These are phyloP conservation scores for Barnettozyma vustinii DNA, from an alignment of 805 yeast genomes.

Conservation along the genomic window DNA sequence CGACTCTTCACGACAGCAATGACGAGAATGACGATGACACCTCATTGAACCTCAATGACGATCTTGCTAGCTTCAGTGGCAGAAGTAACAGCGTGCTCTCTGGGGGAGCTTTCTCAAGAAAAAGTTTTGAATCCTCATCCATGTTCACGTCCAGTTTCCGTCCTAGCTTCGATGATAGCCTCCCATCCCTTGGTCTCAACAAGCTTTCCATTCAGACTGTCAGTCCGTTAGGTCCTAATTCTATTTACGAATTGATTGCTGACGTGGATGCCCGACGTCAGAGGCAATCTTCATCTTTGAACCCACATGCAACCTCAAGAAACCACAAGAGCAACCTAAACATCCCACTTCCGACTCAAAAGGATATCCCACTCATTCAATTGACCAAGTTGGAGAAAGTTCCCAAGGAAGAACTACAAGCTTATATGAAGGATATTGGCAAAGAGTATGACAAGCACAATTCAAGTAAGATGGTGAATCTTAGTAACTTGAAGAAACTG, in stretches of 20 bases:
- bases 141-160: constrained; percentile 25
- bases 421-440: constrained; percentile 39
- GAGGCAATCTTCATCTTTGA: constrained; percentile 16
- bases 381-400: constrained; percentile 48
- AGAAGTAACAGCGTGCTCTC: constrained; percentile 14
- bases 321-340: constrained; percentile 37
- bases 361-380: constrained; percentile 80
- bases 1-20: constrained; percentile 9
- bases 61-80: constrained; percentile 25
- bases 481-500: constrained; percentile 23
- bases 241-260: constrained; percentile 71
- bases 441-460: constrained; percentile 41
- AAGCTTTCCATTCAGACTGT: constrained; percentile 33
- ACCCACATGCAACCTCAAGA: constrained; percentile 24
- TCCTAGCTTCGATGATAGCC: constrained; percentile 31
- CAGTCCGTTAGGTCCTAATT: constrained; percentile 65
- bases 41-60: constrained; percentile 29
- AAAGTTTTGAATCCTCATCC: constrained; percentile 30
- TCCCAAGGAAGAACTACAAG: constrained; percentile 36
- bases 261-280: constrained; percentile 44
- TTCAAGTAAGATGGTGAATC: constrained; percentile 37
- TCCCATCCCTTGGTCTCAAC: constrained; percentile 35
- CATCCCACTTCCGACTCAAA: constrained; percentile 62
- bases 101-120: constrained; percentile 18
- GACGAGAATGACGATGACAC: constrained; percentile 13